These are phyloP conservation scores for Austroboletus novae-zelandiae DNA, from an alignment of 1,284 basidiomycete genomes.

Conservation along the genomic window DNA sequence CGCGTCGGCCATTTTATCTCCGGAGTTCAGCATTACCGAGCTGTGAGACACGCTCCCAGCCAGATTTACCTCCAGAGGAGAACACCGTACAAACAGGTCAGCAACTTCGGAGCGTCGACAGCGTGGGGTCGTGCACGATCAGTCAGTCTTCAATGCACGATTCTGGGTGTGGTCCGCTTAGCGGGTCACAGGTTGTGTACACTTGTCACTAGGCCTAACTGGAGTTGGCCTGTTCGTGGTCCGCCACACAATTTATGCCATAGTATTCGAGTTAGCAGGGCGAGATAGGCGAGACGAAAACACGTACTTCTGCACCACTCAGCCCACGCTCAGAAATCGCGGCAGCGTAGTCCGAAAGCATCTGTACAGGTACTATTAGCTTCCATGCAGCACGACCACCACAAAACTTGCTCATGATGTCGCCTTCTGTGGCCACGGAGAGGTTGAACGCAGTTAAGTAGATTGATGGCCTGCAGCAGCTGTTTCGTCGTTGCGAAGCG, in stretches of 20 bases:
- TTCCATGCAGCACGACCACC: neutral
- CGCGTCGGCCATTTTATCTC: too few relatives aligned
- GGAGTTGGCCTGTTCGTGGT: constrained; percentile 66
- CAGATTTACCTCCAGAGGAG: constrained; percentile 80
- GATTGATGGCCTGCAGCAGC: constrained; percentile 83
- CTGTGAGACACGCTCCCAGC: too few relatives aligned
- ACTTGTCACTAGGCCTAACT: constrained; percentile 73
- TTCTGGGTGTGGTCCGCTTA: constrained; percentile 91
- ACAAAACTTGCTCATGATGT: constrained; percentile 34
- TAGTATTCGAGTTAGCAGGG: constrained; percentile 23
- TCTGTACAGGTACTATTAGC: neutral
- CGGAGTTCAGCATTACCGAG: too few relatives aligned
- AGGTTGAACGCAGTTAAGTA: constrained; percentile 65
- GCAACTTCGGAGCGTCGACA: constrained; percentile 50
- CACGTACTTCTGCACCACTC: constrained; percentile 53
- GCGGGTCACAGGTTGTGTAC: constrained; percentile 62
- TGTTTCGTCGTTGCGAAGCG: neutral
- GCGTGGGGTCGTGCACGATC: constrained; percentile 65
- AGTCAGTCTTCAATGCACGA: constrained; percentile 76
- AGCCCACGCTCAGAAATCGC: constrained; percentile 57
- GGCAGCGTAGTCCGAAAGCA: neutral
- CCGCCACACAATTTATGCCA: constrained; percentile 84
- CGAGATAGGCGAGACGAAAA: constrained; percentile 27
- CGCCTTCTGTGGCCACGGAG: constrained; percentile 49
- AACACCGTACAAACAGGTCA: constrained; percentile 81